phyloP scores from a whole-genome alignment of 2,329 filamentous ascomycete species.

The Botrytis pseudocinerea region DNA sequence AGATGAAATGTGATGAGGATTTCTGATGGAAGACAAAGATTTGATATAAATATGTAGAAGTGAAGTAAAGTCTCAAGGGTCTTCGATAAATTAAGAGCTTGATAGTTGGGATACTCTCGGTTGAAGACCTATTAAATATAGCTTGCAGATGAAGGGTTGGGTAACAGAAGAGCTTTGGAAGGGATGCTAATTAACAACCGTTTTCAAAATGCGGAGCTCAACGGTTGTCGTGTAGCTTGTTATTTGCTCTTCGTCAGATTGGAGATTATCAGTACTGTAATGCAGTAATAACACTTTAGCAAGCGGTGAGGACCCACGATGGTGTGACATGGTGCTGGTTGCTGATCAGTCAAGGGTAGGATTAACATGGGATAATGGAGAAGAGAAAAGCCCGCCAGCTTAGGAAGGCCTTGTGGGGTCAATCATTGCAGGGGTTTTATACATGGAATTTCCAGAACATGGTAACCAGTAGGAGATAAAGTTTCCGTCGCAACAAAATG shows the following conservation, averaged over 20 bases:
- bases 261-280: slow-evolving; percentile 20
- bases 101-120: slow-evolving; percentile 6
- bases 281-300: slow-evolving; percentile 19
- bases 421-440: slow-evolving; percentile 1
- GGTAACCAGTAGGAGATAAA: slow-evolving; percentile 21
- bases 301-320: slow-evolving; percentile 23
- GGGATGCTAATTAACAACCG: slow-evolving; percentile 12
- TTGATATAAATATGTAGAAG: slow-evolving; percentile 22
- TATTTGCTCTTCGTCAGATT: slow-evolving; percentile 16
- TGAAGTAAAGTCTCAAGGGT: background rate
- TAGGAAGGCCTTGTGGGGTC: slow-evolving; percentile 20
- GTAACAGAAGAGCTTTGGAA: slow-evolving; percentile 10
- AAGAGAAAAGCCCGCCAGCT: slow-evolving; percentile 10
- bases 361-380: slow-evolving; percentile 18
- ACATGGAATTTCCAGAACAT: slow-evolving; percentile 17
- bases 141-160: slow-evolving; percentile 10
- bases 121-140: background rate
- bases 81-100: background rate
- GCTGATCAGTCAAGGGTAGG: slow-evolving; percentile 19
- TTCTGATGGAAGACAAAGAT: slow-evolving; percentile 6
- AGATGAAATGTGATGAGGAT: slow-evolving; percentile 10
- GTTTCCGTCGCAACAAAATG: slow-evolving; percentile 13
- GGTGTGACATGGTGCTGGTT: slow-evolving; percentile 21
- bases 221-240: slow-evolving; percentile 19
- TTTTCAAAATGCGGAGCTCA: slow-evolving; percentile 24